These are phyloP conservation scores for Lactarius deliciosus DNA, from an alignment of 768 basidiomycete species.

Conservation along the genomic window DNA sequence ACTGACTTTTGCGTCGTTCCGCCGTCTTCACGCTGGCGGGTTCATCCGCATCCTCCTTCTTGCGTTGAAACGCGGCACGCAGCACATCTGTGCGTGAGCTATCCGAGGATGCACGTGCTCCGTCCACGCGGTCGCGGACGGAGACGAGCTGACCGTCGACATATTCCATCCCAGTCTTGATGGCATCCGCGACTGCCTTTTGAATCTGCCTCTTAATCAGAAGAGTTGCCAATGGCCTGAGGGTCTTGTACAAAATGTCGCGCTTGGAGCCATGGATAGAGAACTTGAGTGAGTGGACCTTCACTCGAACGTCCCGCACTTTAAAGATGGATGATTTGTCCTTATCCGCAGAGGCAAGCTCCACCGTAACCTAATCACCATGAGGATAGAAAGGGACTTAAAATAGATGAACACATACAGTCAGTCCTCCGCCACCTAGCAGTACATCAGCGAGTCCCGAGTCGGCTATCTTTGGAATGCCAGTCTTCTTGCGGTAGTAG, in stretches of 20 bases:
- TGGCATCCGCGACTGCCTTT: constrained; percentile 60
- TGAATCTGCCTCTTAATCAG: constrained; percentile 78
- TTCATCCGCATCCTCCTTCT: constrained; percentile 48
- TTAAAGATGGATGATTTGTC: constrained; percentile 72
- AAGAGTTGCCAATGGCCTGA: constrained; percentile 75
- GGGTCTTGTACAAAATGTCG: constrained; percentile 81
- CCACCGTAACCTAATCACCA: constrained; percentile 49
- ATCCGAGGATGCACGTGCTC: constrained; percentile 41
- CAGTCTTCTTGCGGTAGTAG: constrained; percentile 83
- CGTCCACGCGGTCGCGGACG: constrained; percentile 76
- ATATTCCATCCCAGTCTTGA: constrained; percentile 81
- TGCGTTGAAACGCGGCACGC: constrained; percentile 63
- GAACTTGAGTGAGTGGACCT: constrained; percentile 87
- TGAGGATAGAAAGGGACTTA: background rate
- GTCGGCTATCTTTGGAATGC: constrained; percentile 77
- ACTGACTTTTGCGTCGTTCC: constrained; percentile 55
- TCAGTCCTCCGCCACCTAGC: constrained; percentile 81
- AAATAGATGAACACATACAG: constrained; percentile 40
- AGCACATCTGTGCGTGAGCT: constrained; percentile 50
- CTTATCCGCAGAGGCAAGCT: constrained; percentile 58
- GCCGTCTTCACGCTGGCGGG: constrained; percentile 39
- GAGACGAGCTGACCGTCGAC: constrained; percentile 85
- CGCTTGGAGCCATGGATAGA: constrained; percentile 90
- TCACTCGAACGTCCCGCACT: constrained; percentile 69
- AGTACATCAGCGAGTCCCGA: constrained; percentile 84